Conservation (phyloP, 1,284 basidiomycete species). For the Malassezia equina region DNA sequence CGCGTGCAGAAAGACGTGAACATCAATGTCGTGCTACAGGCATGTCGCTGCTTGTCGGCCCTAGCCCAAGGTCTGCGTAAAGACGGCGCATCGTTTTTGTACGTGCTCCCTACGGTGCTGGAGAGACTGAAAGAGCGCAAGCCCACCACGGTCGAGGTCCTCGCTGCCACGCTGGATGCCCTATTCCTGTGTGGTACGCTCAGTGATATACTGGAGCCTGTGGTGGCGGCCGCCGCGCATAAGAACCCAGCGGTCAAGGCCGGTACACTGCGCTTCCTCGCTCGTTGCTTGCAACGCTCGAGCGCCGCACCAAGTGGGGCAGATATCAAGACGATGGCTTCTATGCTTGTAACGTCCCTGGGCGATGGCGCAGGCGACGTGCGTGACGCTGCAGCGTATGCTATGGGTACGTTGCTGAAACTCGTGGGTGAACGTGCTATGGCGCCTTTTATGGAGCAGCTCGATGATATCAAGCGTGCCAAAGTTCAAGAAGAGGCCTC, state of each 20-base stretch:
- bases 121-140: conserved; percentile 94
- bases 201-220: conserved; percentile 72
- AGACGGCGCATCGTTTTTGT: conserved; percentile 64
- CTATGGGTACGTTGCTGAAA: conserved; percentile 86
- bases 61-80: conserved; percentile 68
- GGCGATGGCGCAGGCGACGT: conserved; percentile 86
- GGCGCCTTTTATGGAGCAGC: conserved; percentile 71
- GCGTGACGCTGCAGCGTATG: conserved; percentile 74
- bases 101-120: conserved; percentile 67
- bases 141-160: conserved; percentile 73
- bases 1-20: conserved; percentile 85
- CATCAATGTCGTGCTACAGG: conserved; percentile 84
- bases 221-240: conserved; percentile 65
- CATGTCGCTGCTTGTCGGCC: conserved; percentile 73
- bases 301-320: conserved; percentile 59
- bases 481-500: conserved; percentile 89
- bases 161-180: conserved; percentile 79
- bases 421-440: conserved; percentile 90
- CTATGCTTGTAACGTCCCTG: conserved; percentile 64
- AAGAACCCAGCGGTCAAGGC: conserved; percentile 98
- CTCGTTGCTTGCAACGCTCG: conserved; percentile 63
- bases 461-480: conserved; percentile 77
- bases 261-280: conserved; percentile 78
- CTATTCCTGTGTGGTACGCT: conserved; percentile 68
- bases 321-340: conserved; percentile 75